A percentile compares a stretch with the other conserved stretches of the same genome.
These are phyloP conservation scores for Pontederia paniculata DNA, from an alignment of 176 grass and related monocot species.

Conservation along the genomic window DNA sequence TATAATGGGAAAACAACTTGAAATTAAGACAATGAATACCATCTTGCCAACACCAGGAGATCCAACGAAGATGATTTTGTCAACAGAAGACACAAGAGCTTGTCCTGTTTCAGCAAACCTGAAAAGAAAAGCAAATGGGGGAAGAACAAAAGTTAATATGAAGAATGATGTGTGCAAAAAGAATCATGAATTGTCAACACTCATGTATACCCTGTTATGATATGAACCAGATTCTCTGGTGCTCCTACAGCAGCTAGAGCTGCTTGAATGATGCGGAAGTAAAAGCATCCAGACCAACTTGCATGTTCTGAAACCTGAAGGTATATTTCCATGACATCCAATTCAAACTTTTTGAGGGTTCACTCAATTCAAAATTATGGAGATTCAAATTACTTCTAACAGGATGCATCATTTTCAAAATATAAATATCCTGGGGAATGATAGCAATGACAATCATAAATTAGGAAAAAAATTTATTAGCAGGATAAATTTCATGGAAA, in stretches of 20 bases:
- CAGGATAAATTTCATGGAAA: too few species aligned
- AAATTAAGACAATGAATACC: conserved; percentile 32
- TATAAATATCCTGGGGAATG: not conserved
- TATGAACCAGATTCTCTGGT: conserved; percentile 87
- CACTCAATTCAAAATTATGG: not conserved
- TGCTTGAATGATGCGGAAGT: conserved; percentile 89
- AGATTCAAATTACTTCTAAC: too few species aligned
- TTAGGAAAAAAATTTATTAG: too few species aligned
- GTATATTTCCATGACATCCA: not conserved
- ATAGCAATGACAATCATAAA: not conserved
- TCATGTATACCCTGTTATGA: conserved; percentile 72
- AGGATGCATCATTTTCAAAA: too few species aligned
- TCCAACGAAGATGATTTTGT: conserved; percentile 99
- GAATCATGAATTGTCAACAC: conserved; percentile 16
- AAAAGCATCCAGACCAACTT: conserved; percentile 97
- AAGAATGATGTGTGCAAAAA: not conserved
- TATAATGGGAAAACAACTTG: too few species aligned
- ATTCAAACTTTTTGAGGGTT: not conserved
- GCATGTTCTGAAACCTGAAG: conserved; percentile 87
- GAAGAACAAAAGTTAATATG: conserved; percentile 7
- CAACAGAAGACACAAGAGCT: conserved; percentile 86
- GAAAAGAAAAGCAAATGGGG: conserved; percentile 4
- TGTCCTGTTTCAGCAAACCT: conserved; percentile 97
- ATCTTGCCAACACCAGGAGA: conserved; percentile 94
- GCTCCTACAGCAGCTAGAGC: conserved; percentile 91